Percentiles rank a stretch among this genome's conserved stretches.
phyloP scores from a whole-genome alignment of 139 green algal genomes.

The Picochlorum costavermella region DNA sequence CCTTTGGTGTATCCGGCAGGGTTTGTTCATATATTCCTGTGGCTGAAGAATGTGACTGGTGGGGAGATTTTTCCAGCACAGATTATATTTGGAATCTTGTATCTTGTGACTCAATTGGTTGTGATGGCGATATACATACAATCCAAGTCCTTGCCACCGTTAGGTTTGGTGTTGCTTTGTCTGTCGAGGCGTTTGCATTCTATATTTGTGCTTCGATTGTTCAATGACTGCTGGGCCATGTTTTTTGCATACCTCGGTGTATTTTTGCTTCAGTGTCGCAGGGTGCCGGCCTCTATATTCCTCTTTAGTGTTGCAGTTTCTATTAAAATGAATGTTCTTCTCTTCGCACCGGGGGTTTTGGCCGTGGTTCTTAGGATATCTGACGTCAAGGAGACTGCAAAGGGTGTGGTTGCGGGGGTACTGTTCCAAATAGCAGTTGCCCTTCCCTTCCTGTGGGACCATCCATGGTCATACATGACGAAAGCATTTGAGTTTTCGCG shows the following conservation, averaged over 20 bases:
- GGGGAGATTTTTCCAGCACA: slow-evolving; percentile 33
- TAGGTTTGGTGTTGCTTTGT: slow-evolving; percentile 55
- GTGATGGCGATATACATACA: slow-evolving; percentile 56
- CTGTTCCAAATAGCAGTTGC: slow-evolving; percentile 47
- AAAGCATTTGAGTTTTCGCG: slow-evolving; percentile 66
- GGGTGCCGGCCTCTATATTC: slow-evolving; percentile 22
- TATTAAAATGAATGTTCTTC: slow-evolving; percentile 85
- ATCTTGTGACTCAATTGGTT: slow-evolving; percentile 50
- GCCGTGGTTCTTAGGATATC: slow-evolving; percentile 50
- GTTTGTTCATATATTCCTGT: slow-evolving; percentile 66
- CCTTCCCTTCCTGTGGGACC: slow-evolving; percentile 48
- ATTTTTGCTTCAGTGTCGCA: slow-evolving; percentile 20
- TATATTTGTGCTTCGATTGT: slow-evolving; percentile 78
- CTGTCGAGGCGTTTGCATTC: slow-evolving; percentile 74
- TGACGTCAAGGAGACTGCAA: neutral
- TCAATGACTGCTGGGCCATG: slow-evolving; percentile 81
- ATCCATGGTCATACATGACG: slow-evolving; percentile 44
- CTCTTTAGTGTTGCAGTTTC: slow-evolving; percentile 58
- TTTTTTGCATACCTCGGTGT: slow-evolving; percentile 45
- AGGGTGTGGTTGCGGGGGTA: slow-evolving; percentile 18
- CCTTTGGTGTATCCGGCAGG: slow-evolving; percentile 82
- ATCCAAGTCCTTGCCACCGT: slow-evolving; percentile 49
- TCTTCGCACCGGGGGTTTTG: slow-evolving; percentile 63
- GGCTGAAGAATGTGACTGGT: slow-evolving; percentile 46
- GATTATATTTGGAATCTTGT: slow-evolving; percentile 52